Conservation (phyloP, 2,329 filamentous ascomycete genomes). For the Leptosphaerulina australis region DNA sequence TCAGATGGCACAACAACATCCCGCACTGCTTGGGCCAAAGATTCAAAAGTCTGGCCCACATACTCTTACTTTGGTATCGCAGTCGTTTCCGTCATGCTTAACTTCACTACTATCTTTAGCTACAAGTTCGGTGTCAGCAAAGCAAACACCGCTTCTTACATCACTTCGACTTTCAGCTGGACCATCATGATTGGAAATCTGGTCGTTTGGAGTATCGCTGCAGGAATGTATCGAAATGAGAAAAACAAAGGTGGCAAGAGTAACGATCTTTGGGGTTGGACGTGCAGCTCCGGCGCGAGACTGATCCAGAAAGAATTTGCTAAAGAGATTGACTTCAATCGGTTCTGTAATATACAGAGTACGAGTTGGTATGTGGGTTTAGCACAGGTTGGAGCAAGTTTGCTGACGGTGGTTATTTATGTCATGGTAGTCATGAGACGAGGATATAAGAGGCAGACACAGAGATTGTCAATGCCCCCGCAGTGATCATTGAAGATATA, state of each 20-base stretch:
- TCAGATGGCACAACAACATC: constrained; percentile 25
- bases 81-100: constrained; percentile 38
- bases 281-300: constrained; percentile 42
- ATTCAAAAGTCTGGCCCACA: constrained; percentile 49
- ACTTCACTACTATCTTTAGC: constrained; percentile 43
- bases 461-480: constrained; percentile 9
- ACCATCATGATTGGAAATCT: constrained; percentile 42
- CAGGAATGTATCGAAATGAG: constrained; percentile 44
- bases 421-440: constrained; percentile 36
- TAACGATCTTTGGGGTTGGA: constrained; percentile 53
- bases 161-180: constrained; percentile 40
- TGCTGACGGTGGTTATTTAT: constrained; percentile 40
- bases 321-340: constrained; percentile 44
- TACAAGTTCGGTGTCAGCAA: constrained; percentile 41
- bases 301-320: constrained; percentile 48
- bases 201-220: constrained; percentile 45
- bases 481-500: too few relatives aligned
- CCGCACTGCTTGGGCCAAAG: constrained; percentile 49
- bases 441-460: constrained; percentile 39
- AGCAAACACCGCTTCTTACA: constrained; percentile 42
- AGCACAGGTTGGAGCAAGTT: constrained; percentile 39
- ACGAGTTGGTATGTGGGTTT: constrained; percentile 46
- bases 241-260: constrained; percentile 45
- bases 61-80: constrained; percentile 50
- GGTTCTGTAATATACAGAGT: constrained; percentile 47